phyloP scores from a whole-genome alignment of 1,284 basidiomycete genomes.

The Trichosporon sp. region DNA sequence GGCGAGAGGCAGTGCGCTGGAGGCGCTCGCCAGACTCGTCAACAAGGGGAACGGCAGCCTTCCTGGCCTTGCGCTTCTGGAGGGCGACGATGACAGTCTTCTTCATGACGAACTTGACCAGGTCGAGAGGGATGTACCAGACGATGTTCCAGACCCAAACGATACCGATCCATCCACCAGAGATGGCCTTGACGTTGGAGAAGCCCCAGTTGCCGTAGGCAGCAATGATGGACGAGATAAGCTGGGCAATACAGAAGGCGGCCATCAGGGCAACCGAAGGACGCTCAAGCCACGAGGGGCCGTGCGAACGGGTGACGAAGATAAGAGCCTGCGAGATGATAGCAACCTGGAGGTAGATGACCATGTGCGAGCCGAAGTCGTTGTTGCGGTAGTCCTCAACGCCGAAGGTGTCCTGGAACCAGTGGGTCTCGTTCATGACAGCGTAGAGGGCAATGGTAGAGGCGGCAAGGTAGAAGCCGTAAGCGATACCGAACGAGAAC shows the following conservation, averaged over 20 bases:
- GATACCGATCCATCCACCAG: constrained; percentile 93
- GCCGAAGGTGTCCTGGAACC: constrained; percentile 84
- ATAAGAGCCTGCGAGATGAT: constrained; percentile 98
- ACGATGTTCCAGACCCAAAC: constrained; percentile 95
- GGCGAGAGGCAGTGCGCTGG: constrained; percentile 78
- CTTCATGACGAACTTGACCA: constrained; percentile 95
- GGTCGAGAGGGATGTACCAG: constrained; percentile 92
- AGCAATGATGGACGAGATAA: constrained; percentile 91
- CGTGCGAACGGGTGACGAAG: constrained; percentile 93
- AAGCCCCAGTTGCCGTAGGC: constrained; percentile 89
- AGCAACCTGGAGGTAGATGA: constrained; percentile 78
- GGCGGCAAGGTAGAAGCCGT: constrained; percentile 84
- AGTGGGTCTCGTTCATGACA: constrained; percentile 78
- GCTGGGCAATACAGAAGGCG: constrained; percentile 89
- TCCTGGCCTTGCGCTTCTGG: constrained; percentile 62
- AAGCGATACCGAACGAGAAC: constrained; percentile 90
- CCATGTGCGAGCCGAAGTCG: constrained; percentile 54
- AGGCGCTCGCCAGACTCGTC: constrained; percentile 66
- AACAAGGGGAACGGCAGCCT: constrained; percentile 51
- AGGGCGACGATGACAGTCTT: constrained; percentile 80
- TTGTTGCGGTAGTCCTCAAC: constrained; percentile 56
- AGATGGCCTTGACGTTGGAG: constrained; percentile 69
- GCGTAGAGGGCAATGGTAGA: constrained; percentile 82
- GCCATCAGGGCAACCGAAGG: constrained; percentile 81
- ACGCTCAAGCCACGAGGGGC: constrained; percentile 97